These are phyloP conservation scores for Flueggea neowawraea DNA, from an alignment of 441 rosid species.

Conservation along the genomic window DNA sequence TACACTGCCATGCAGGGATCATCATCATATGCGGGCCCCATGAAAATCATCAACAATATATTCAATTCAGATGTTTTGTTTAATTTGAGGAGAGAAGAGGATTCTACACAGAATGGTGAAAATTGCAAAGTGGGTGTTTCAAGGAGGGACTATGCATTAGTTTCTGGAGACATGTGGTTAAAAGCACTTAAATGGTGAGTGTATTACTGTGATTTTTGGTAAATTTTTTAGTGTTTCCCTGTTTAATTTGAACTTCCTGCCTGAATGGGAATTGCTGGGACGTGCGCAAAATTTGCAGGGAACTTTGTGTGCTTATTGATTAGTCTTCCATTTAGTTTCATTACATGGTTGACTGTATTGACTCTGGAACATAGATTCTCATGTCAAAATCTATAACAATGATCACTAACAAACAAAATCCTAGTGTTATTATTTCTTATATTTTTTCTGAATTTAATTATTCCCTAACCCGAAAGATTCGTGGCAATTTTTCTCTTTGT, in stretches of 20 bases:
- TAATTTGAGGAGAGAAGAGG: slow-evolving; percentile 75
- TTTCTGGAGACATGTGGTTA: slow-evolving; percentile 96
- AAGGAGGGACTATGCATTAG: slow-evolving; percentile 93
- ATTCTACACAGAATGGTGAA: slow-evolving; percentile 43
- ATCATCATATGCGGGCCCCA: slow-evolving; percentile 71
- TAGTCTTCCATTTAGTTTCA: neutral
- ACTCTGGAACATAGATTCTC: neutral
- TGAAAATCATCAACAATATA: slow-evolving; percentile 93
- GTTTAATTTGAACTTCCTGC: neutral
- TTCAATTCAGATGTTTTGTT: slow-evolving; percentile 82
- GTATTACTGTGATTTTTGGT: slow-evolving; percentile 5
- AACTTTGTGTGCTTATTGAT: neutral
- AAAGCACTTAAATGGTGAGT: slow-evolving; percentile 89
- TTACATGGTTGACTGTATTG: too few species aligned
- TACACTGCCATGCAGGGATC: slow-evolving; percentile 66
- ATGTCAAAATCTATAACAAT: neutral
- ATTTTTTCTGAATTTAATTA: too few species aligned
- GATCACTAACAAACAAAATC: too few species aligned
- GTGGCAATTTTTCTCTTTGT: too few species aligned
- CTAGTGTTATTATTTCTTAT: too few species aligned
- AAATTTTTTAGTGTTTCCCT: neutral
- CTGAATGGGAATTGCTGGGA: neutral
- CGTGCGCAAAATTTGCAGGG: neutral
- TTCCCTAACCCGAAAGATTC: too few species aligned
- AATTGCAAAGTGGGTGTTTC: slow-evolving; percentile 77